Conservation (phyloP, 805 yeast species). For the Candida incommunis region DNA sequence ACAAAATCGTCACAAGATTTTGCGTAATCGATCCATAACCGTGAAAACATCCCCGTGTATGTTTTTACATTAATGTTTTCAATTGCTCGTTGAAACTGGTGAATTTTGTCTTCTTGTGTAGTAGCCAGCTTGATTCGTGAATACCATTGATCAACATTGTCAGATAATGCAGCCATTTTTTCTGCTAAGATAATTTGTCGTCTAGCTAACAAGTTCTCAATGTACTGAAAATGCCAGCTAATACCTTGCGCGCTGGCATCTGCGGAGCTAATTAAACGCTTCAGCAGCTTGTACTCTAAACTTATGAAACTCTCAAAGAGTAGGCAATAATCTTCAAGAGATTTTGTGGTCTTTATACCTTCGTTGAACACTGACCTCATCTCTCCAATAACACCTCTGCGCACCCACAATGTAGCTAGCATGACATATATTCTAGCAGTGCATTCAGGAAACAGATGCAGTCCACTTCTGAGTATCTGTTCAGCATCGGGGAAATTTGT, state of each 20-base stretch:
- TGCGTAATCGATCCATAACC: neutral
- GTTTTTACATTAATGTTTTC: neutral
- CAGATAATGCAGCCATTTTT: neutral
- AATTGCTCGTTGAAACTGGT: neutral
- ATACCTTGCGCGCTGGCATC: neutral
- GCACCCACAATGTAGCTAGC: neutral
- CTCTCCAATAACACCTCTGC: neutral
- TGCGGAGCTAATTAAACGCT: neutral
- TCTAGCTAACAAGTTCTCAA: neutral
- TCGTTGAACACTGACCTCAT: neutral
- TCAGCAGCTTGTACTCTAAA: neutral
- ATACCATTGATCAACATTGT: conserved; percentile 1
- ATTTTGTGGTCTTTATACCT: neutral
- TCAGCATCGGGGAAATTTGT: neutral
- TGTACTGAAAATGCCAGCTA: neutral
- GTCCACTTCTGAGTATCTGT: neutral
- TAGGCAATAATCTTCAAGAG: neutral
- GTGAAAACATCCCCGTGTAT: neutral
- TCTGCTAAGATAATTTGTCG: neutral
- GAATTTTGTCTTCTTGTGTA: neutral
- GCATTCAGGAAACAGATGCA: neutral
- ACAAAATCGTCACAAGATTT: neutral
- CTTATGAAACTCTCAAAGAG: neutral
- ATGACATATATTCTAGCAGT: neutral
- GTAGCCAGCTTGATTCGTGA: neutral